Evolutionary conservation across 768 basidiomycete species (phyloP).

Genomic region (Russula emetica): DNA sequence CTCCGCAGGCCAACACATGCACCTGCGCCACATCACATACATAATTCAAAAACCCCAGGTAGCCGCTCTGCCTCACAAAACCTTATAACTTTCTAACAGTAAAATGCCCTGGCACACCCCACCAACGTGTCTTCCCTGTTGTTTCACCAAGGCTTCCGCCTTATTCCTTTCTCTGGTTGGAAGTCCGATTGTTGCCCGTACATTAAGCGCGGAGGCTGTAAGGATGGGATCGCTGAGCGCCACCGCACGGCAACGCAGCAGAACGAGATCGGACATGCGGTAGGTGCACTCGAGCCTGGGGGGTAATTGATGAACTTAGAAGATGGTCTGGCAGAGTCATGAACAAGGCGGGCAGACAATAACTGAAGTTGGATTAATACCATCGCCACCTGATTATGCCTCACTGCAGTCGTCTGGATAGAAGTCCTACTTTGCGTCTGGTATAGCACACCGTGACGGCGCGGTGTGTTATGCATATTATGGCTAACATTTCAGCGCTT

Average conservation of each 20-base stretch:
- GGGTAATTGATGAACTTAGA: neutral
- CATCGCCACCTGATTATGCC: no score
- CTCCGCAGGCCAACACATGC: neutral
- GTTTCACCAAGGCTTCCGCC: neutral
- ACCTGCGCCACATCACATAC: neutral
- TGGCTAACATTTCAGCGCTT: neutral
- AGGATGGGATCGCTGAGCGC: neutral
- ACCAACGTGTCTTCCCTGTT: no score
- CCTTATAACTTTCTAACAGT: no score
- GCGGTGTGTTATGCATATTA: neutral
- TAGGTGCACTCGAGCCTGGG: neutral
- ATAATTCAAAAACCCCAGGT: no score
- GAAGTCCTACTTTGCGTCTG: neutral
- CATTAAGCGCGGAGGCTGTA: slow-evolving; percentile 4
- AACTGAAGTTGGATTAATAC: neutral
- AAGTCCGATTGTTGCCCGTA: neutral
- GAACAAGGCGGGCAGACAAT: neutral
- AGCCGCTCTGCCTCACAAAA: no score
- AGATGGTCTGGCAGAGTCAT: no score
- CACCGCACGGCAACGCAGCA: neutral
- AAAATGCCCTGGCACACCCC: neutral
- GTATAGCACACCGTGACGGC: neutral
- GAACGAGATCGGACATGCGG: neutral
- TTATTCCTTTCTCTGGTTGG: neutral
- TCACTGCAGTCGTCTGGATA: neutral